Evolutionary conservation across 139 green algal genomes (phyloP).

Genomic region (Coccomyxa sp.): DNA sequence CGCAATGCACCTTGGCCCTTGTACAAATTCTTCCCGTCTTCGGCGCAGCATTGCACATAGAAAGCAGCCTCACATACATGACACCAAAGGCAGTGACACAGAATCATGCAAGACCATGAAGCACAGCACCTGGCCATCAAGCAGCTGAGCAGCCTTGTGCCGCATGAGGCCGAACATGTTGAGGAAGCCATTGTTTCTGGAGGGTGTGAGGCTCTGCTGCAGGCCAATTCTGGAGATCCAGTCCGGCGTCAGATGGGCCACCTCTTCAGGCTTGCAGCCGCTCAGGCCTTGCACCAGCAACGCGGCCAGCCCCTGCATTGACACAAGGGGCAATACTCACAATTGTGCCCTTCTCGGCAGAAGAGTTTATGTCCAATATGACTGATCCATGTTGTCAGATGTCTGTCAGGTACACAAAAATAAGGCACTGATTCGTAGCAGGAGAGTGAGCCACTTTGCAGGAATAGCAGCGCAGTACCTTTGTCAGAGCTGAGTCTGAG

Average conservation of each 20-base stretch:
- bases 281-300: conserved; percentile 90
- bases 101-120: too few relatives aligned
- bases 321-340: neutral
- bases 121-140: neutral
- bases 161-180: conserved; percentile 97
- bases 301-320: conserved; percentile 74
- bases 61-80: too few relatives aligned
- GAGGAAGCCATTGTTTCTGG: conserved; percentile 97
- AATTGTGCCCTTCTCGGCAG: neutral
- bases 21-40: too few relatives aligned
- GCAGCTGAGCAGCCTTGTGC: conserved; percentile 42
- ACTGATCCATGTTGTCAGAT: too few relatives aligned
- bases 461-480: too few relatives aligned
- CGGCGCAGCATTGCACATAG: too few relatives aligned
- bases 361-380: neutral
- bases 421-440: too few relatives aligned
- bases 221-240: conserved; percentile 93
- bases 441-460: too few relatives aligned
- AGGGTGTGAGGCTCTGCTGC: conserved; percentile 92
- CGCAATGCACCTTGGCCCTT: too few relatives aligned
- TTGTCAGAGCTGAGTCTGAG: conserved; percentile 95
- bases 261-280: conserved; percentile 68
- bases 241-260: conserved; percentile 46
- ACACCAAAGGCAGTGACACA: neutral
- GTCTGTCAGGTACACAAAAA: too few relatives aligned